These are phyloP conservation scores for Trichophyton mentagrophytes DNA, from an alignment of 2,329 filamentous ascomycete genomes.

Conservation along the genomic window DNA sequence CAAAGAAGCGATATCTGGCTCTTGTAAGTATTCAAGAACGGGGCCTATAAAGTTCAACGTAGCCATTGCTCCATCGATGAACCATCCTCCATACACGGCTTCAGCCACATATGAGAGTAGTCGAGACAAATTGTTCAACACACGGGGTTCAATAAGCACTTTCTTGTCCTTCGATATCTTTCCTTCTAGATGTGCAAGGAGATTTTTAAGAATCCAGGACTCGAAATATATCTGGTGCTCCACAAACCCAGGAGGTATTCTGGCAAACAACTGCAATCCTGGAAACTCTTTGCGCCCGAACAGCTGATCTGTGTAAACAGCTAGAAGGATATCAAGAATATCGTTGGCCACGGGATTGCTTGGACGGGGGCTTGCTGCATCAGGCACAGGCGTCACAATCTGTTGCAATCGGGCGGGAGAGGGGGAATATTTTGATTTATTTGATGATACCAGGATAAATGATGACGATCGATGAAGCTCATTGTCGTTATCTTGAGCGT, in stretches of 20 bases:
- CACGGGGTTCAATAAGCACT: constrained; percentile 63
- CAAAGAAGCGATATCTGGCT: constrained; percentile 63
- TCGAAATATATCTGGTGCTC: constrained; percentile 95
- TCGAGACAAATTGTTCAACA: constrained; percentile 74
- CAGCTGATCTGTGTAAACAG: constrained; percentile 74
- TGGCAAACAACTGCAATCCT: constrained; percentile 72
- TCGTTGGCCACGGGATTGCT: constrained; percentile 62
- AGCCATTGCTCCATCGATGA: constrained; percentile 71
- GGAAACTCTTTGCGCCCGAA: constrained; percentile 79
- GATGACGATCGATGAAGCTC: constrained; percentile 68
- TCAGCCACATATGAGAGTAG: constrained; percentile 73
- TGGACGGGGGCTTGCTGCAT: constrained; percentile 35
- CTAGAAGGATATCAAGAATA: constrained; percentile 62
- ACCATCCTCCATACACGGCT: constrained; percentile 92
- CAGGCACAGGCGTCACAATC: constrained; percentile 47
- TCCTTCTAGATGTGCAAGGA: constrained; percentile 57
- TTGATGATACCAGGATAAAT: constrained; percentile 73
- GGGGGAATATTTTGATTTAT: constrained; percentile 46
- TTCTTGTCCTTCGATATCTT: constrained; percentile 59
- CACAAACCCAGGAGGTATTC: constrained; percentile 80
- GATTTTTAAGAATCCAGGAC: constrained; percentile 69
- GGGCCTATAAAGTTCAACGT: constrained; percentile 77
- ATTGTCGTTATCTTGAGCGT: constrained; percentile 25
- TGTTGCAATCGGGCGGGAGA: constrained; percentile 52
- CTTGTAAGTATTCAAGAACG: constrained; percentile 76